Base-by-base conservation (phyloP, 768 basidiomycete genomes). In the Kwoniella pini region DNA sequence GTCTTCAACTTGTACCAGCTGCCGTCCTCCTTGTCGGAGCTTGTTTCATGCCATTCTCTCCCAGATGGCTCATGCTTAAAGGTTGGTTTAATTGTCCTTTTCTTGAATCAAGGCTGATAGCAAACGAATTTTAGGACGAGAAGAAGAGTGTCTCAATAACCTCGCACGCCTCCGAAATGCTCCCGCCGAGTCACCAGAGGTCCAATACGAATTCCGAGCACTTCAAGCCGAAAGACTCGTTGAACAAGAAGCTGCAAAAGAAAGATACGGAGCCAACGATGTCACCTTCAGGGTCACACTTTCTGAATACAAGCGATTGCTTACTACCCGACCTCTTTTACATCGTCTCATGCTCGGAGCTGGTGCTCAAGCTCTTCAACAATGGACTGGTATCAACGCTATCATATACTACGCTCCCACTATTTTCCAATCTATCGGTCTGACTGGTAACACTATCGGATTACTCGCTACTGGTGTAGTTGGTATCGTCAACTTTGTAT, bases 31-130 rank as follows among this genome's bases (percentile, higher is more conserved):
- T 85, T 27, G 68, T 83, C 33, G 89, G 89, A 3, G 86, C 88
- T 40, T 56, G 87, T 48, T 89, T 87, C 75, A 86, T 90, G 84
- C 89, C 89, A 1, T 88, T 87, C 80, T 88, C 87, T 19, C 89
- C 89, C 15, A 81, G 87, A 84, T 85, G 74, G 71, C 69, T 91
- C n/a, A 83, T 91, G 53, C 87, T 88, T 68, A 65, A 54, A 51
- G 72, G 71, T 72, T 19, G 62, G 63, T 63, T n/a, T n/a, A n/a
- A n/a, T n/a, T n/a, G n/a, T n/a, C n/a, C n/a, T n/a, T n/a, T n/a
- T n/a, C n/a, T n/a, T n/a, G n/a, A n/a, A n/a, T n/a, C n/a, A n/a
- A n/a, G n/a, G n/a, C n/a, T n/a, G n/a, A n/a, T n/a, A n/a, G n/a
- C n/a, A n/a, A n/a, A 27, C 31, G 22, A 49, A 17, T 26, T n/a